These are phyloP conservation scores for Aspergillus biplanus DNA, from an alignment of 495 filamentous ascomycete species.

Conservation along the genomic window DNA sequence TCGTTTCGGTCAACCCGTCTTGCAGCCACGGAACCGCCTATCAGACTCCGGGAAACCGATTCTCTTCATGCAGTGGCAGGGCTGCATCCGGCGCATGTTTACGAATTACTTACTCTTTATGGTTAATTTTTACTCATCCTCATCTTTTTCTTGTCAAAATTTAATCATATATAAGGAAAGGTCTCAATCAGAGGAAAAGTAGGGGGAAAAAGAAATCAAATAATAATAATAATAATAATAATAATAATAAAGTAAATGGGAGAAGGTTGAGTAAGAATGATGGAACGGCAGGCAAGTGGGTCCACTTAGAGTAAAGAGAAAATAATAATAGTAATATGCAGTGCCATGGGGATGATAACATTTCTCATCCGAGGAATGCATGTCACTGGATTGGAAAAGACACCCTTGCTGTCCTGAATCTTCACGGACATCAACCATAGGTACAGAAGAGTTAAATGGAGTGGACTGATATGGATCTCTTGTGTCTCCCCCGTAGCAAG, in stretches of 20 bases:
- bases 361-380: not conserved
- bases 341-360: conserved; percentile 1
- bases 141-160: too few relatives aligned
- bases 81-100: conserved; percentile 21
- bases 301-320: not conserved
- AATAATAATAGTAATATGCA: not conserved
- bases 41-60: conserved; percentile 17
- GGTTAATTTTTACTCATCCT: too few relatives aligned
- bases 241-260: not conserved
- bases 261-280: not conserved
- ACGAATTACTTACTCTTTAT: conserved; percentile 10
- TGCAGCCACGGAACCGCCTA: conserved; percentile 20
- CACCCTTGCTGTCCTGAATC: conserved; percentile 9
- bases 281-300: not conserved
- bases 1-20: conserved; percentile 27
- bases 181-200: not conserved
- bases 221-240: not conserved
- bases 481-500: not conserved
- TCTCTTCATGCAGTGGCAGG: conserved; percentile 27
- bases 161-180: too few relatives aligned
- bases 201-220: not conserved
- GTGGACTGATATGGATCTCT: not conserved
- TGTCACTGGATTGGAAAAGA: conserved; percentile 4
- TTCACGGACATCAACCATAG: not conserved
- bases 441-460: not conserved